phyloP scores from a whole-genome alignment of 768 basidiomycete genomes.

The Hortiboletus campestris region DNA sequence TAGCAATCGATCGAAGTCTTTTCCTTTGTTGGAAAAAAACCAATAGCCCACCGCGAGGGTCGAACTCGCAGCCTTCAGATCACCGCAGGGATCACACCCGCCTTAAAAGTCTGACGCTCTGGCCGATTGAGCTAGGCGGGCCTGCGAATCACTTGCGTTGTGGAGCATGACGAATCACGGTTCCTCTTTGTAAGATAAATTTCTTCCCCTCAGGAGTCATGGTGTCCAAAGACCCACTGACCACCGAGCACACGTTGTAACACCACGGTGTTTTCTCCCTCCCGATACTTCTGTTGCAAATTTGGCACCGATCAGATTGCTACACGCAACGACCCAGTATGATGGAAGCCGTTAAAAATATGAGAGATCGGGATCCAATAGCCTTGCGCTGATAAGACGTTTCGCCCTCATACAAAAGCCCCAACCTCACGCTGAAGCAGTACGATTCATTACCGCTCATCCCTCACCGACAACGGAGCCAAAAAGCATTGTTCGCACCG shows the following conservation, averaged over 20 bases:
- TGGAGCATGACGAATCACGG: not conserved
- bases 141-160: not conserved
- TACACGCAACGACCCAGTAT: not conserved
- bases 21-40: constrained; percentile 10
- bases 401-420: not conserved
- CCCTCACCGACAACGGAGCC: constrained; percentile 6
- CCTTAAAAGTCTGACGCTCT: constrained; percentile 58
- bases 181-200: no score
- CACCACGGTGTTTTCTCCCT: not conserved
- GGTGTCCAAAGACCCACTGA: not conserved
- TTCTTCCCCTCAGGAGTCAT: not conserved
- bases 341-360: not conserved
- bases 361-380: not conserved
- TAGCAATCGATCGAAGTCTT: not conserved
- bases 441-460: constrained; percentile 23
- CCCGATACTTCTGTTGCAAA: not conserved
- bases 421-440: not conserved
- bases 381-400: constrained; percentile 6
- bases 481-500: constrained; percentile 1
- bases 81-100: constrained; percentile 21
- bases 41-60: constrained; percentile 77
- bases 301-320: not conserved
- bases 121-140: constrained; percentile 63
- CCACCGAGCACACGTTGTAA: constrained; percentile 6
- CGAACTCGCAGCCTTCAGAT: constrained; percentile 88